Percentiles rank a stretch among this genome's conserved stretches.
Evolutionary conservation across 2,329 filamentous ascomycete genomes (phyloP).

Genomic region (Cladosporium sp.): DNA sequence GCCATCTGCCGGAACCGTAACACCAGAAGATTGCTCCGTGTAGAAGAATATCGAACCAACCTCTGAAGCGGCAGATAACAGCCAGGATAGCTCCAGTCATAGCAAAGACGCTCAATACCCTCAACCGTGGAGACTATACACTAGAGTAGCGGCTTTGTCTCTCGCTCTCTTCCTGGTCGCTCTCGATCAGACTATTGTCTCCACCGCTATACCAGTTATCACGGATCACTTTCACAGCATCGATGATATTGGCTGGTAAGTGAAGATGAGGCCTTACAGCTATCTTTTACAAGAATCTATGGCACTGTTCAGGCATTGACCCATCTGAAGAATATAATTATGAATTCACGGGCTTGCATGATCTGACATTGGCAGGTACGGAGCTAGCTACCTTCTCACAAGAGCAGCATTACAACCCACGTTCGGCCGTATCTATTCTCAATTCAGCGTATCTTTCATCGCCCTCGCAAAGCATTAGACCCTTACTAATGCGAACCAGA

Average conservation of each 20-base stretch:
- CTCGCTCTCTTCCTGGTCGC: neutral
- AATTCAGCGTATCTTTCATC: neutral
- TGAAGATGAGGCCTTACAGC: too few relatives aligned
- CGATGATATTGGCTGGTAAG: constrained; percentile 45
- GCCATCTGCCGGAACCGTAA: too few relatives aligned
- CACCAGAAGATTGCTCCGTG: too few relatives aligned
- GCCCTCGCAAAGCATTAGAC: too few relatives aligned
- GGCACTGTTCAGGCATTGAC: too few relatives aligned
- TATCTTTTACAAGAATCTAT: too few relatives aligned
- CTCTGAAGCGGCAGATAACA: too few relatives aligned
- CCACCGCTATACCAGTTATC: constrained; percentile 46
- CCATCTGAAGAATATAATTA: too few relatives aligned
- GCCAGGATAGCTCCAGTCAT: too few relatives aligned
- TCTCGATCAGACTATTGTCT: constrained; percentile 37
- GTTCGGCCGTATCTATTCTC: neutral
- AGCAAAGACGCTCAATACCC: too few relatives aligned
- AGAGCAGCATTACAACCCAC: neutral
- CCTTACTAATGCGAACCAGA: neutral
- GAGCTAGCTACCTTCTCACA: neutral
- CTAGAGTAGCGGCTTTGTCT: neutral
- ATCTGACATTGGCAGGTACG: neutral
- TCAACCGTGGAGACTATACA: neutral
- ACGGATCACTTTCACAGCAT: constrained; percentile 46
- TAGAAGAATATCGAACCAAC: too few relatives aligned
- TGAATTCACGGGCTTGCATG: too few relatives aligned